These are phyloP conservation scores for Neurospora terricola DNA, from an alignment of 495 filamentous ascomycete genomes.

Conservation along the genomic window DNA sequence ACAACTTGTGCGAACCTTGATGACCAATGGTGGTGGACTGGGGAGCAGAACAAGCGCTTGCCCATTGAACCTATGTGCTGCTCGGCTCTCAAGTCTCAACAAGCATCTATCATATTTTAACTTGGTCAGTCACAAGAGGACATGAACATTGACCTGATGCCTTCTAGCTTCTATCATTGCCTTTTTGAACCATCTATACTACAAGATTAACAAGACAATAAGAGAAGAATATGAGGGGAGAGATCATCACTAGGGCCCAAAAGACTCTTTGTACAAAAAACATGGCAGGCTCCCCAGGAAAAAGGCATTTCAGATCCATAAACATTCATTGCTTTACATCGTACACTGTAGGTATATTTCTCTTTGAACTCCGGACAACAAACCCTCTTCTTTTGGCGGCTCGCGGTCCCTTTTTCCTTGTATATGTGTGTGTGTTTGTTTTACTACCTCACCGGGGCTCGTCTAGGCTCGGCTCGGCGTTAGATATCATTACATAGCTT, in stretches of 20 bases:
- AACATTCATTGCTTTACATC: conserved; percentile 12
- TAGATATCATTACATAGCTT: not conserved
- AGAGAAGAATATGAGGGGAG: conserved; percentile 24
- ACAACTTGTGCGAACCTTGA: not conserved
- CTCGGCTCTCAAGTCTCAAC: not conserved
- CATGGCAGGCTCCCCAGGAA: conserved; percentile 6
- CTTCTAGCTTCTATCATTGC: conserved; percentile 16
- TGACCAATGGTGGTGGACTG: not conserved
- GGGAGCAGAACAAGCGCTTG: not conserved
- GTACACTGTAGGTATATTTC: conserved; percentile 6
- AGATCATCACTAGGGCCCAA: conserved; percentile 11
- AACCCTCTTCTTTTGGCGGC: not conserved
- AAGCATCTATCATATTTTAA: not conserved
- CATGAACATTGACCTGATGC: not conserved
- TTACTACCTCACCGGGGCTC: not conserved
- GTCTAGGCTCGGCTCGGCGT: not conserved
- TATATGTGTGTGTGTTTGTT: not conserved
- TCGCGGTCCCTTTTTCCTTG: not conserved
- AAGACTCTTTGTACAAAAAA: conserved; percentile 3
- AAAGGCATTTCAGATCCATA: conserved; percentile 3
- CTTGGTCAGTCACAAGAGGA: not conserved
- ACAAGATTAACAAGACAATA: conserved; percentile 22
- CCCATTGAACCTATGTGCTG: not conserved
- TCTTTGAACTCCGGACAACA: not conserved
- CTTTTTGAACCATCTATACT: conserved; percentile 21